phyloP scores from a whole-genome alignment of 2,329 filamentous ascomycete genomes.

The Phaeoacremonium minimum region DNA sequence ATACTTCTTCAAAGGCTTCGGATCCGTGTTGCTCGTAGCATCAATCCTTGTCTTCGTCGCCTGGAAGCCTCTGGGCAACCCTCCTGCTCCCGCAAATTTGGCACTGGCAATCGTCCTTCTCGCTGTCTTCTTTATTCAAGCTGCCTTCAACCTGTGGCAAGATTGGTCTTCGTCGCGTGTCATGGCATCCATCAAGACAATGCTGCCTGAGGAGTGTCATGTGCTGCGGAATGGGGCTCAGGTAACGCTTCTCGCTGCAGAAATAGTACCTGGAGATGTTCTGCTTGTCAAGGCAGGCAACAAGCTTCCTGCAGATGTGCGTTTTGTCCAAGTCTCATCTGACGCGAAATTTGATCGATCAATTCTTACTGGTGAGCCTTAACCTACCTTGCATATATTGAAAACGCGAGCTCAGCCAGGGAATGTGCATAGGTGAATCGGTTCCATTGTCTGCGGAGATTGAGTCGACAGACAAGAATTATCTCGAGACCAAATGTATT shows the following conservation, averaged over 20 bases:
- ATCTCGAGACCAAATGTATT: constrained; percentile 72
- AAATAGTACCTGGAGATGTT: constrained; percentile 70
- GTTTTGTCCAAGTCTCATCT: constrained; percentile 63
- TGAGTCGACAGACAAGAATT: constrained; percentile 67
- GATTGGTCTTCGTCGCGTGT: constrained; percentile 74
- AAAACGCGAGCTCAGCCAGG: not conserved
- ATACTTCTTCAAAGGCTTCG: constrained; percentile 78
- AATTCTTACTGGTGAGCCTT: constrained; percentile 58
- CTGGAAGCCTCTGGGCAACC: constrained; percentile 70
- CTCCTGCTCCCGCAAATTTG: constrained; percentile 64
- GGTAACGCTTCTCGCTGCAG: constrained; percentile 34
- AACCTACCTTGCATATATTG: not conserved
- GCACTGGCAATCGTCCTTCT: constrained; percentile 70
- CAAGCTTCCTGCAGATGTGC: constrained; percentile 69
- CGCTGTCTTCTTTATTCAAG: constrained; percentile 66
- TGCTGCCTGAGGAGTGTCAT: constrained; percentile 71
- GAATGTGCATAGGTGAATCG: constrained; percentile 58
- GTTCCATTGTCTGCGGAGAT: constrained; percentile 59
- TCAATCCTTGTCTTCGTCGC: constrained; percentile 70
- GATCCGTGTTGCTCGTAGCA: constrained; percentile 64
- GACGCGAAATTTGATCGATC: constrained; percentile 71
- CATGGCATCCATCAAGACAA: constrained; percentile 75
- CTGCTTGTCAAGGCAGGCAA: constrained; percentile 66
- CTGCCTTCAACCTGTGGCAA: constrained; percentile 65
- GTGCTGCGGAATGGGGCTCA: constrained; percentile 57